These are phyloP conservation scores for Raffaelea arxii DNA, from an alignment of 2,329 filamentous ascomycete species.

Conservation along the genomic window DNA sequence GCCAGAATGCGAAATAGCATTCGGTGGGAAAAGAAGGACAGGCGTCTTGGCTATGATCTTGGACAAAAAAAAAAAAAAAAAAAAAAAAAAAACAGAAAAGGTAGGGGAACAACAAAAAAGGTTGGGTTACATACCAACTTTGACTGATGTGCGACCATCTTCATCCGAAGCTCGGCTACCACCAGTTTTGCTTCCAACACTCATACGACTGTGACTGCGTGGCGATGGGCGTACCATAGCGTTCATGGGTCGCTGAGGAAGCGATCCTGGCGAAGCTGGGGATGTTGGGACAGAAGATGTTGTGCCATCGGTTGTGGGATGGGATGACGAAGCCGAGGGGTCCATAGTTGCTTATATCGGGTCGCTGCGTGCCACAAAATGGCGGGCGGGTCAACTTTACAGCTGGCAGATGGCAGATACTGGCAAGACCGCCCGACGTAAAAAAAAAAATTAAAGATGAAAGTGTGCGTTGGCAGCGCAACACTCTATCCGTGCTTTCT, in stretches of 20 bases:
- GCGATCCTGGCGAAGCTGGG: constrained; percentile 51
- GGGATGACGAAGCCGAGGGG: constrained; percentile 3
- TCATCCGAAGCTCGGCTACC: constrained; percentile 83
- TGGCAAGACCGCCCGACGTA: too few relatives aligned
- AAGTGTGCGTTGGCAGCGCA: neutral
- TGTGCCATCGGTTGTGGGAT: neutral
- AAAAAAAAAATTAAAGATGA: neutral
- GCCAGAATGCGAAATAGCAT: too few relatives aligned
- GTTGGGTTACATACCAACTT: constrained; percentile 67
- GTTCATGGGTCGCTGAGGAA: constrained; percentile 64
- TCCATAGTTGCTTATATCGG: constrained; percentile 7
- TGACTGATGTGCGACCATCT: constrained; percentile 81
- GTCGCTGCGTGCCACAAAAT: neutral
- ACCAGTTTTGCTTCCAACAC: constrained; percentile 66
- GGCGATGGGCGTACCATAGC: constrained; percentile 65
- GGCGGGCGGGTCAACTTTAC: too few relatives aligned
- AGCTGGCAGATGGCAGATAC: too few relatives aligned
- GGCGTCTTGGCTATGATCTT: too few relatives aligned
- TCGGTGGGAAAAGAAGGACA: too few relatives aligned
- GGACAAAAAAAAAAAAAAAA: neutral
- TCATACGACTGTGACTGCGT: constrained; percentile 75
- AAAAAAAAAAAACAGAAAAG: constrained; percentile 8
- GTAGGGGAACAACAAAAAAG: neutral
- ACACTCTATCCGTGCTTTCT: neutral
- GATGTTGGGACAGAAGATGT: constrained; percentile 1